Conservation (phyloP, 2,329 filamentous ascomycete species). For the Diaporthe vaccinii region DNA sequence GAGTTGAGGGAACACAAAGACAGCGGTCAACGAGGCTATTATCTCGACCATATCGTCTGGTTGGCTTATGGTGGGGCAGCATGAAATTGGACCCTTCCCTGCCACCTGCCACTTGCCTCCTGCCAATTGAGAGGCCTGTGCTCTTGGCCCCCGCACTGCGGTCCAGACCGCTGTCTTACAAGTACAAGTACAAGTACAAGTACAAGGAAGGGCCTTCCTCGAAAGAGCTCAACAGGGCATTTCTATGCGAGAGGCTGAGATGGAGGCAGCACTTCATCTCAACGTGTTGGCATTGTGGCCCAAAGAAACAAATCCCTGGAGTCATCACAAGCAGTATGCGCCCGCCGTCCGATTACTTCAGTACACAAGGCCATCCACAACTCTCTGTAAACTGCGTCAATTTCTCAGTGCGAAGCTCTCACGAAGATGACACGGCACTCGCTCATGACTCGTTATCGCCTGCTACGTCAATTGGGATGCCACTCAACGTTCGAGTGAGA, state of each 20-base stretch:
- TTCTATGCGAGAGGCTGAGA: background rate
- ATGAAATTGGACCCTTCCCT: constrained; percentile 34
- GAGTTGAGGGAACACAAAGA: background rate
- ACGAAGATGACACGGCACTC: background rate
- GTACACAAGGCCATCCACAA: too few relatives aligned
- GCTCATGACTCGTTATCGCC: background rate
- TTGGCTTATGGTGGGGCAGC: constrained; percentile 28
- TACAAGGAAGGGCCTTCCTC: background rate
- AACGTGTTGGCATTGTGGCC: background rate
- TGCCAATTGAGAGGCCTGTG: background rate
- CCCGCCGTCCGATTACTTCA: background rate
- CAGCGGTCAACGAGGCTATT: constrained; percentile 8
- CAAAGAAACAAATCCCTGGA: background rate
- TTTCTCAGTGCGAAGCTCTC: background rate
- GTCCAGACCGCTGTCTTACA: background rate
- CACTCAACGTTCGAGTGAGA: background rate
- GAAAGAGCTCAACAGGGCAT: background rate
- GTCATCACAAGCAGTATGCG: too few relatives aligned
- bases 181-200: background rate
- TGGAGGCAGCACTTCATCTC: background rate
- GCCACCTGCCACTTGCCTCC: background rate
- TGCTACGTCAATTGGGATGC: background rate
- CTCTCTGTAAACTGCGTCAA: background rate
- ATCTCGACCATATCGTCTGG: background rate
- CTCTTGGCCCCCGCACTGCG: background rate